Evolutionary conservation across 768 basidiomycete species (phyloP).

Genomic region (Dacryopinax primogenitus): DNA sequence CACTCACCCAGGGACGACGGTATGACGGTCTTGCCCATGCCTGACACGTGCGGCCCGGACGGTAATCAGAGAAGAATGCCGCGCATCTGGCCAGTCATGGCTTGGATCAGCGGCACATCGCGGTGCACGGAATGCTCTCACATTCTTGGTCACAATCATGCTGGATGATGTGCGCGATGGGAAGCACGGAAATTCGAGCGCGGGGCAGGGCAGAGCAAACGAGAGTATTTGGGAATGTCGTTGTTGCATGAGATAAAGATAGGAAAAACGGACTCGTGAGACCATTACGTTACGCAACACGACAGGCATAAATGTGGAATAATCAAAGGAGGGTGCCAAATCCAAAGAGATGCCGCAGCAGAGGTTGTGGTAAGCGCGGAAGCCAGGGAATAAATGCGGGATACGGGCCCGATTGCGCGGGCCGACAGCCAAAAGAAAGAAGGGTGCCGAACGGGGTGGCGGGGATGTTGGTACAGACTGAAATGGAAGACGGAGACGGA

Average conservation of each 20-base stretch:
- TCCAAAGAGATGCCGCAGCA: no score
- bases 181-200: neutral
- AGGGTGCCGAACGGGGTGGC: neutral
- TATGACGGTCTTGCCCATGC: neutral
- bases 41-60: neutral
- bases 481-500: no score
- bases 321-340: neutral
- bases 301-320: neutral
- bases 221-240: neutral
- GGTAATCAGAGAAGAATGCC: neutral
- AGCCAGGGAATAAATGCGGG: neutral
- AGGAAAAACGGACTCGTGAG: constrained; percentile 8
- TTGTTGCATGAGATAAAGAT: constrained; percentile 7
- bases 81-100: constrained; percentile 5
- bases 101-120: neutral
- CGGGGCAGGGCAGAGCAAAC: neutral
- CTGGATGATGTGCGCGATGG: neutral
- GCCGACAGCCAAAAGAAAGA: constrained; percentile 7
- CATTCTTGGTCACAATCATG: constrained; percentile 5
- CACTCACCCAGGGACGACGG: constrained; percentile 7
- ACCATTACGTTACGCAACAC: constrained; percentile 9
- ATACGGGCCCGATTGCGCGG: neutral
- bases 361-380: neutral
- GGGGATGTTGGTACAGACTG: neutral
- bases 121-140: neutral